Percentiles rank a stretch among this genome's conserved stretches.
phyloP scores from a whole-genome alignment of 108 stramenopile species.

The Fragilariopsis cylindrus region DNA sequence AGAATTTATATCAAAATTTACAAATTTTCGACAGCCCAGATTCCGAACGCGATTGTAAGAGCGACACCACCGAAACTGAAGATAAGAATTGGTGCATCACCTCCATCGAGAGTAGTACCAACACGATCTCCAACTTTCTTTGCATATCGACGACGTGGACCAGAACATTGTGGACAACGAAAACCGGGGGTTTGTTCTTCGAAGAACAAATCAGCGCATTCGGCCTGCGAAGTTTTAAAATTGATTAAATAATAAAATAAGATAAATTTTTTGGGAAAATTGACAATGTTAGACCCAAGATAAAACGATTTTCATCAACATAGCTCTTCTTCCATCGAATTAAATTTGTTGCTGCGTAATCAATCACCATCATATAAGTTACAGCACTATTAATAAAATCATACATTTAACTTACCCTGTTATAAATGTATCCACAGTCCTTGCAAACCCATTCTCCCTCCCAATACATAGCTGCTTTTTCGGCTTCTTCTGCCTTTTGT shows the following conservation, averaged over 20 bases:
- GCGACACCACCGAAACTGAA: conserved; percentile 93
- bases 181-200: conserved; percentile 93
- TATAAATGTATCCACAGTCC: conserved; percentile 98
- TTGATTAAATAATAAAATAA: not conserved
- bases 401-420: conserved; percentile 50
- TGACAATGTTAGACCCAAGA: not conserved
- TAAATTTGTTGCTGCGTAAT: not conserved
- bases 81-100: conserved; percentile 93
- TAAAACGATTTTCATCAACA: not conserved
- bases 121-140: conserved; percentile 96
- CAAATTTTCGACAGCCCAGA: conserved; percentile 89
- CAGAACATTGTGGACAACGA: conserved; percentile 96
- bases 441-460: conserved; percentile 98
- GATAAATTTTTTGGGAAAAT: not conserved
- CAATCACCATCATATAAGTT: not conserved
- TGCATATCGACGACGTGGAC: conserved; percentile 95
- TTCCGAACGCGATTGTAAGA: conserved; percentile 85
- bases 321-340: not conserved
- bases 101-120: conserved; percentile 95
- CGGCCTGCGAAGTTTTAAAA: conserved; percentile 40
- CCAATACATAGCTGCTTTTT: conserved; percentile 77
- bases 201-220: conserved; percentile 94
- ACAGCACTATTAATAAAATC: not conserved
- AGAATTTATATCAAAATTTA: conserved; percentile 35
- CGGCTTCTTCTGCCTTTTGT: conserved; percentile 65